phyloP scores from a whole-genome alignment of 2,329 filamentous ascomycete genomes.

The Fusarium falciforme region DNA sequence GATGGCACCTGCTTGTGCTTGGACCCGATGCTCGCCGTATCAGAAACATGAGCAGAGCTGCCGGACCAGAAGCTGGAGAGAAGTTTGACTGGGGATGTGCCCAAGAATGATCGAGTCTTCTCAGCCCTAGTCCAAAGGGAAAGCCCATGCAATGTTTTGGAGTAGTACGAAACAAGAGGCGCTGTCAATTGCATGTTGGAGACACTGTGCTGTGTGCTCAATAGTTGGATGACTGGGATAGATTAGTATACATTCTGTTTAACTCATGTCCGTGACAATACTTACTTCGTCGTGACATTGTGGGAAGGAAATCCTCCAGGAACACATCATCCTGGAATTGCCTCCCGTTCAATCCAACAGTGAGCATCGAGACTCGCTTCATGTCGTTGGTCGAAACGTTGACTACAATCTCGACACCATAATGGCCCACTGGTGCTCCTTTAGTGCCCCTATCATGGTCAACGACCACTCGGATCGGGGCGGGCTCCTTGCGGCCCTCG shows the following conservation, averaged over 20 bases:
- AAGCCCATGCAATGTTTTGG: constrained; percentile 79
- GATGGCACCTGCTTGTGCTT: constrained; percentile 57
- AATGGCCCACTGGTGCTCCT: constrained; percentile 73
- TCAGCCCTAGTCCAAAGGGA: constrained; percentile 71
- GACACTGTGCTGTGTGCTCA: constrained; percentile 76
- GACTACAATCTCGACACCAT: constrained; percentile 77
- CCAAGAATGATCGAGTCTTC: constrained; percentile 76
- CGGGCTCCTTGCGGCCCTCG: constrained; percentile 74
- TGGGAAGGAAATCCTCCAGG: constrained; percentile 77
- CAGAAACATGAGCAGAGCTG: constrained; percentile 58
- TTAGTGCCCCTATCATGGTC: constrained; percentile 76
- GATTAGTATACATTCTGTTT: constrained; percentile 48
- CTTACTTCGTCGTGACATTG: constrained; percentile 79
- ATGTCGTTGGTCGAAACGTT: constrained; percentile 68
- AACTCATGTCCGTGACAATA: neutral
- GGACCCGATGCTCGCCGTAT: constrained; percentile 42
- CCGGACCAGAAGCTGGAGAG: constrained; percentile 83
- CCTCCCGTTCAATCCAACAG: constrained; percentile 74
- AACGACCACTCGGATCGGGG: constrained; percentile 77
- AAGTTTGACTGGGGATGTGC: constrained; percentile 90
- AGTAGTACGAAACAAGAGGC: constrained; percentile 80
- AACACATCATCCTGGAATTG: constrained; percentile 80
- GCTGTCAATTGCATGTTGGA: constrained; percentile 73
- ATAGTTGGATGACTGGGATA: constrained; percentile 73
- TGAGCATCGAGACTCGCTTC: constrained; percentile 62